A percentile compares a stretch with the other conserved stretches of the same genome.
phyloP scores from a whole-genome alignment of 2,329 filamentous ascomycete genomes.

The Colletotrichum sp. region DNA sequence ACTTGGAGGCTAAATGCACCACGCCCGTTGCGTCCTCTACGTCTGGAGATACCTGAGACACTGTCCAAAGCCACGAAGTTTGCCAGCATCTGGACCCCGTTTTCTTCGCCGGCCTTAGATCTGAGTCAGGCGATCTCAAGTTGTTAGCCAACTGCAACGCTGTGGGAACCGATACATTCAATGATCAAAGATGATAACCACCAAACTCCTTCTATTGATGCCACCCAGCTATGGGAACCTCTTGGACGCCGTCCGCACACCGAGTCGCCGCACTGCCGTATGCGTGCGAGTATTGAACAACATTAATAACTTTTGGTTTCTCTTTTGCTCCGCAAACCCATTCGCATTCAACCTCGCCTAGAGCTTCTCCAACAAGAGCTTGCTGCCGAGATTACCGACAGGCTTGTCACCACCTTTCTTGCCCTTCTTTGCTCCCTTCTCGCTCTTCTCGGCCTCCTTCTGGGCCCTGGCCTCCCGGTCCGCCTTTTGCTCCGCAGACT shows the following conservation, averaged over 20 bases:
- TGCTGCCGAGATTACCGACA: conserved; percentile 67
- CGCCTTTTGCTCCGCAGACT: conserved; percentile 58
- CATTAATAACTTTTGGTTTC: conserved; percentile 14
- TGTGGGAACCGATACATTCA: background rate
- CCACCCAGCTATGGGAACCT: conserved; percentile 3
- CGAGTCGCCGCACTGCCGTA: background rate
- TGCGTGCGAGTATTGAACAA: conserved; percentile 16
- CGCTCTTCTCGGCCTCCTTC: conserved; percentile 39
- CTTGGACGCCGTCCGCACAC: conserved; percentile 12
- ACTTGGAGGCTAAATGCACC: background rate
- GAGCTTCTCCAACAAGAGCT: conserved; percentile 65
- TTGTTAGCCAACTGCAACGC: background rate
- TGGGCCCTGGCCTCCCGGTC: conserved; percentile 55
- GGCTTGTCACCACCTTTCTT: conserved; percentile 47
- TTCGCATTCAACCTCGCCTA: conserved; percentile 24
- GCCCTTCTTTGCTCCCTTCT: conserved; percentile 45
- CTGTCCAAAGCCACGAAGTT: background rate
- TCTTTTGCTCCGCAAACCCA: conserved; percentile 5
- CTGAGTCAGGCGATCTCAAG: background rate
- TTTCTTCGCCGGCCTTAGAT: background rate
- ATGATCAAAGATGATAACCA: background rate
- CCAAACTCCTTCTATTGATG: conserved; percentile 6
- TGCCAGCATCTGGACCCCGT: background rate
- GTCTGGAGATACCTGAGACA: background rate
- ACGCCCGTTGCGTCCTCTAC: background rate